Conservation (phyloP, 225 moss, liverwort and hornwort genomes). For the Straminergon stramineum region DNA sequence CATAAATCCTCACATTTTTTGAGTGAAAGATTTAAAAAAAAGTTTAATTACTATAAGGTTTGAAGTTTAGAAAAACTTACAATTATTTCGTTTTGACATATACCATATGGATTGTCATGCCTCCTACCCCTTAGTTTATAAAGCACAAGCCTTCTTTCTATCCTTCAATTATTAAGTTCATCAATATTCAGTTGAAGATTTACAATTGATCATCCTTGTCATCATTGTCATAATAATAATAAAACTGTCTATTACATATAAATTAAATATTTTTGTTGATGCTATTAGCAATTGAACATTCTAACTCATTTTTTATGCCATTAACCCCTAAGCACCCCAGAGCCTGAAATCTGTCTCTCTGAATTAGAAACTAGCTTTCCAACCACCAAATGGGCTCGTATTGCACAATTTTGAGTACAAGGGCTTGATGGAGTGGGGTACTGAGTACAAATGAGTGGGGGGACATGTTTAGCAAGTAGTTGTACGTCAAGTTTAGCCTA, state of each 20-base stretch:
- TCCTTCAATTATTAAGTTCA: background rate
- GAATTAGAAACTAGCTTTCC: too few relatives aligned
- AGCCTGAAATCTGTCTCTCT: too few relatives aligned
- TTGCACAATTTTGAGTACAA: too few relatives aligned
- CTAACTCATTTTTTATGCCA: background rate
- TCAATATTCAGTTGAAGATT: background rate
- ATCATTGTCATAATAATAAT: background rate
- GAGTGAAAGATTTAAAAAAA: background rate
- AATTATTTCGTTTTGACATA: background rate
- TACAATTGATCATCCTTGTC: background rate
- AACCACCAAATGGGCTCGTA: too few relatives aligned
- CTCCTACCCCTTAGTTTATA: background rate
- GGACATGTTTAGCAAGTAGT: too few relatives aligned
- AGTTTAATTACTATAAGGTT: background rate
- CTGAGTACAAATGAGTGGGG: too few relatives aligned
- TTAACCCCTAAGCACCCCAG: too few relatives aligned
- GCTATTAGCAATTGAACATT: background rate
- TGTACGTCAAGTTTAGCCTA: too few relatives aligned
- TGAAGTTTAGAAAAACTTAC: background rate
- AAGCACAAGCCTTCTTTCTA: background rate
- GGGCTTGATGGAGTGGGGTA: too few relatives aligned
- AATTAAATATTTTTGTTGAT: background rate
- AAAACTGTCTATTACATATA: background rate
- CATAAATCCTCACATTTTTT: background rate
- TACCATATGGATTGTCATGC: background rate